Conservation (phyloP, 805 yeast species). For the Metschnikowia noctiluminum region DNA sequence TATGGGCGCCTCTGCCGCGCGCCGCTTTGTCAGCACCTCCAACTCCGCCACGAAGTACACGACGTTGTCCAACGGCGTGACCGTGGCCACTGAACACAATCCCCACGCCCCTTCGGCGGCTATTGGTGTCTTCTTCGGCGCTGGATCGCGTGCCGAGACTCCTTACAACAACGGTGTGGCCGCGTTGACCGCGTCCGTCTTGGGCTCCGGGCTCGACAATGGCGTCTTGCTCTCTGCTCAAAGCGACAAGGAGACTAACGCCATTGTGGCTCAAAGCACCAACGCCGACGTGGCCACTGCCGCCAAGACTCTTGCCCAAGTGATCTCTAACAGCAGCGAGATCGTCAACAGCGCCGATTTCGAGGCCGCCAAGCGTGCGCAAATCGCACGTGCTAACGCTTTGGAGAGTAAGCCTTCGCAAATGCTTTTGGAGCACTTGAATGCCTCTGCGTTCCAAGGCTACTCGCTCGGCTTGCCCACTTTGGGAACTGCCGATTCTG, state of each 20-base stretch:
- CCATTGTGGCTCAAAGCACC: conserved; percentile 54
- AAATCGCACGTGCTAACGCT: conserved; percentile 45
- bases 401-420: conserved; percentile 56
- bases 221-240: conserved; percentile 58
- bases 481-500: conserved; percentile 67
- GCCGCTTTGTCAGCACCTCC: conserved; percentile 60
- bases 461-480: conserved; percentile 75
- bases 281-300: conserved; percentile 52
- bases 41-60: conserved; percentile 63
- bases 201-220: conserved; percentile 40
- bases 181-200: conserved; percentile 53
- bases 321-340: conserved; percentile 37
- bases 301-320: conserved; percentile 46
- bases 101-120: conserved; percentile 54
- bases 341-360: conserved; percentile 44
- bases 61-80: conserved; percentile 68
- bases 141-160: conserved; percentile 79
- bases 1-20: conserved; percentile 31
- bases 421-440: conserved; percentile 69
- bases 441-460: conserved; percentile 84
- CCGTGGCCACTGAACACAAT: conserved; percentile 67
- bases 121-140: conserved; percentile 67
- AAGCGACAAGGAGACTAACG: conserved; percentile 62
- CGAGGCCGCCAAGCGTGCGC: conserved; percentile 43
- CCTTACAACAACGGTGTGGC: conserved; percentile 81